These are phyloP conservation scores for Clitopilus passeckerianus DNA, from an alignment of 768 basidiomycete genomes.

Conservation along the genomic window DNA sequence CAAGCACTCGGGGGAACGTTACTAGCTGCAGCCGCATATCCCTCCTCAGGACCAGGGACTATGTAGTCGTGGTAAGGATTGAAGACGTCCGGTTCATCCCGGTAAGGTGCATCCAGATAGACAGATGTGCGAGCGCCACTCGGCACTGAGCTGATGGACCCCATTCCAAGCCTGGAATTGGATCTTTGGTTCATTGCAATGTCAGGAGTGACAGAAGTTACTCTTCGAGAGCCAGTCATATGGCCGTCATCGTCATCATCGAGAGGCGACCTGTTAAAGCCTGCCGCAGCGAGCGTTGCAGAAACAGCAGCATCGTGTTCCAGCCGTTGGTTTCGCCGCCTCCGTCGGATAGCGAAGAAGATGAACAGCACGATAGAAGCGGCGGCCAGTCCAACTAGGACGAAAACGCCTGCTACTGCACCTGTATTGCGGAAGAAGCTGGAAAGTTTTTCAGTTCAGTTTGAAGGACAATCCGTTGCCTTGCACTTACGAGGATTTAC, in stretches of 20 bases:
- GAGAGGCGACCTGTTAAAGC: slow-evolving; percentile 61
- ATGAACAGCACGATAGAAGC: slow-evolving; percentile 66
- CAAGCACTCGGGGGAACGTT: slow-evolving; percentile 38
- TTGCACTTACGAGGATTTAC: slow-evolving; percentile 45
- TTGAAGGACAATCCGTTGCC: neutral
- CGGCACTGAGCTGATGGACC: slow-evolving; percentile 15
- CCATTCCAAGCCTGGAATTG: slow-evolving; percentile 25
- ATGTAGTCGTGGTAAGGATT: slow-evolving; percentile 53
- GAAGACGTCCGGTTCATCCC: slow-evolving; percentile 29
- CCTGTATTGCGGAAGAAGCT: slow-evolving; percentile 89
- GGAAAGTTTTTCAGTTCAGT: slow-evolving; percentile 4
- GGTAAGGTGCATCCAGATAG: slow-evolving; percentile 30
- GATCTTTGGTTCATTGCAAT: slow-evolving; percentile 38
- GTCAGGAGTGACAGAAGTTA: slow-evolving; percentile 21
- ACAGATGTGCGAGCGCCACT: slow-evolving; percentile 28
- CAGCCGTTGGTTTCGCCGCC: slow-evolving; percentile 52
- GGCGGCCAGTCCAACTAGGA: slow-evolving; percentile 80
- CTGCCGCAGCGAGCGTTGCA: slow-evolving; percentile 68
- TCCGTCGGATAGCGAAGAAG: slow-evolving; percentile 64
- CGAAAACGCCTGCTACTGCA: slow-evolving; percentile 89
- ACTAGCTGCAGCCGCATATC: slow-evolving; percentile 8
- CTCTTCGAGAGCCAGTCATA: slow-evolving; percentile 13
- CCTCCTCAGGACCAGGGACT: slow-evolving; percentile 12
- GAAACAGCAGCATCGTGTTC: slow-evolving; percentile 70
- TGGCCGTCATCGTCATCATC: slow-evolving; percentile 35